Percentiles rank a stretch among this genome's conserved stretches.
Conservation (phyloP, 768 basidiomycete genomes). For the Suillus luteus region DNA sequence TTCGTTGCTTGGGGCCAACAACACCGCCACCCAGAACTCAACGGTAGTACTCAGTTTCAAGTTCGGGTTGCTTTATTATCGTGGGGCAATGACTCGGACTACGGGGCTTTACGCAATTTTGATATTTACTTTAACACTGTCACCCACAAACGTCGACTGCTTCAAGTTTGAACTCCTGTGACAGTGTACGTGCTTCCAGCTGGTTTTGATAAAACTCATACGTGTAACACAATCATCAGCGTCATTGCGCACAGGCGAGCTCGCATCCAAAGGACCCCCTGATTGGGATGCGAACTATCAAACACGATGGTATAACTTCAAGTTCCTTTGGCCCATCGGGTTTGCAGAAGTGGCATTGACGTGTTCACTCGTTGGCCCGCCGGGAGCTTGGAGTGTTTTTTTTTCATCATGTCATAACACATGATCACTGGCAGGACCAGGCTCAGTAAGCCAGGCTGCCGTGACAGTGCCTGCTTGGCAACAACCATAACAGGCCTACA, state of each 20-base stretch:
- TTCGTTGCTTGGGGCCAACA: slow-evolving; percentile 2
- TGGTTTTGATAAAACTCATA: neutral
- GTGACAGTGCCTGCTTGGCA: neutral
- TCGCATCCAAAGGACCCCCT: neutral
- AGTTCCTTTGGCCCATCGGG: neutral
- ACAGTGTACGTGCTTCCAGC: neutral
- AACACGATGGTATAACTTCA: neutral
- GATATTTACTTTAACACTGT: neutral
- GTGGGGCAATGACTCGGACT: neutral
- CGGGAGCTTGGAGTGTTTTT: neutral
- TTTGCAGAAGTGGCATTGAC: neutral
- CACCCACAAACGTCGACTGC: slow-evolving; percentile 1
- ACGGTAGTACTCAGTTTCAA: neutral
- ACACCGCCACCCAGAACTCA: slow-evolving; percentile 2
- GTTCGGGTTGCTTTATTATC: neutral
- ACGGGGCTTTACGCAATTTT: neutral
- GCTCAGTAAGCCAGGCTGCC: neutral
- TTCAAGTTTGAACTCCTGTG: neutral
- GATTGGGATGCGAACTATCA: neutral
- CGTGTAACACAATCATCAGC: neutral
- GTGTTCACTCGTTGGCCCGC: neutral
- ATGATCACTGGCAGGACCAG: neutral
- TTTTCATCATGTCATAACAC: neutral
- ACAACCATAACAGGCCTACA: neutral
- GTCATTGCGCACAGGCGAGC: neutral